phyloP scores from a whole-genome alignment of 2,329 filamentous ascomycete genomes.

The Fusarium bactridioides region DNA sequence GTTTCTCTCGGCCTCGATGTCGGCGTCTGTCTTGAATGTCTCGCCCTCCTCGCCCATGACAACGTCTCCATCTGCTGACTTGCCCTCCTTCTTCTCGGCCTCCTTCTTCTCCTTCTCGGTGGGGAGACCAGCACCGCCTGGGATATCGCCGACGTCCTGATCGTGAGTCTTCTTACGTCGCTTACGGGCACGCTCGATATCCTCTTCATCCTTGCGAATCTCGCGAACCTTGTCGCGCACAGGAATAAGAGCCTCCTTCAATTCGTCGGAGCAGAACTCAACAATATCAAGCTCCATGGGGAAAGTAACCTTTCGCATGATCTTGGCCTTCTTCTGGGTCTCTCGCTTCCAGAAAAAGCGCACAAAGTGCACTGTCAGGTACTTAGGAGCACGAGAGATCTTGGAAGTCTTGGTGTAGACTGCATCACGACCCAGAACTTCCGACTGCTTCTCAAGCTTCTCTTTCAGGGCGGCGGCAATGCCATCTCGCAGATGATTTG shows the following conservation, averaged over 20 bases:
- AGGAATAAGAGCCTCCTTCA: constrained; percentile 83
- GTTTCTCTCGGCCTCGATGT: constrained; percentile 86
- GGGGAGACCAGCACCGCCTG: constrained; percentile 56
- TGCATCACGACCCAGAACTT: constrained; percentile 78
- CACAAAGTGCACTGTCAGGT: constrained; percentile 95
- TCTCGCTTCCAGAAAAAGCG: constrained; percentile 98
- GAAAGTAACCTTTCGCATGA: constrained; percentile 98
- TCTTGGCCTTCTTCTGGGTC: constrained; percentile 98
- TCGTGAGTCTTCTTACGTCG: constrained; percentile 76
- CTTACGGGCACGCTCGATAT: constrained; percentile 90
- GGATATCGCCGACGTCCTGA: constrained; percentile 54
- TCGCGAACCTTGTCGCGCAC: constrained; percentile 97
- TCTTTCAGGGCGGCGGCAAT: constrained; percentile 83
- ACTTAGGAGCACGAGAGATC: constrained; percentile 90
- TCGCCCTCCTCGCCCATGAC: constrained; percentile 68
- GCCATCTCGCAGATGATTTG: constrained; percentile 91
- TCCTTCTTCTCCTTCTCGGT: constrained; percentile 63
- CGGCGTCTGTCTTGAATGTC: constrained; percentile 90
- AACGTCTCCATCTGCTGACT: constrained; percentile 68
- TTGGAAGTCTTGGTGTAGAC: constrained; percentile 90
- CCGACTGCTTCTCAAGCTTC: constrained; percentile 89
- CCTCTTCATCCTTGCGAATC: constrained; percentile 92
- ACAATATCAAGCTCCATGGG: constrained; percentile 91
- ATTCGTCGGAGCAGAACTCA: constrained; percentile 93
- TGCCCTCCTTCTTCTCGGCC: constrained; percentile 58